Evolutionary conservation across 768 basidiomycete species (phyloP).

Genomic region (Boletus pseudo-olivaceus): DNA sequence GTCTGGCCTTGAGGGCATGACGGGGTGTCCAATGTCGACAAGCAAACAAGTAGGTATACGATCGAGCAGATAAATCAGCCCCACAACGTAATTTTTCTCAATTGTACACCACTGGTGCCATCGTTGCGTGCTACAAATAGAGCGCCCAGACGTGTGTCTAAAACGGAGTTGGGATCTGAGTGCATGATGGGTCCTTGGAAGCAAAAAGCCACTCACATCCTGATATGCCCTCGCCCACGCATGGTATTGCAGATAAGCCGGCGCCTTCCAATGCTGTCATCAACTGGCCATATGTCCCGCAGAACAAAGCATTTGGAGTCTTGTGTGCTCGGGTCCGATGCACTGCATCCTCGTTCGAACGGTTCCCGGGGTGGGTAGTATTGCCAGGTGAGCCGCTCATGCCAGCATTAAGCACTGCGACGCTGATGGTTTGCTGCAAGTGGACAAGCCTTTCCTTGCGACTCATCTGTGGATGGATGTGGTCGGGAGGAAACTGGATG

Average conservation of each 20-base stretch:
- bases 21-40: neutral
- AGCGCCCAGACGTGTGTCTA: constrained; percentile 40
- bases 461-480: neutral
- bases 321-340: constrained; percentile 12
- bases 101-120: constrained; percentile 31
- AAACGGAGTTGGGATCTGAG: neutral
- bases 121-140: constrained; percentile 36
- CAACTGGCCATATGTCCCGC: constrained; percentile 43
- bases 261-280: constrained; percentile 37
- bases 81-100: constrained; percentile 41
- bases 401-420: constrained; percentile 38
- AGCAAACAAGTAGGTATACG: neutral
- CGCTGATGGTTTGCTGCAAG: constrained; percentile 35
- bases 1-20: neutral
- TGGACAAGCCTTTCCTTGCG: constrained; percentile 25
- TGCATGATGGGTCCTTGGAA: neutral
- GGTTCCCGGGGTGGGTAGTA: neutral
- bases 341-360: neutral
- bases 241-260: constrained; percentile 35
- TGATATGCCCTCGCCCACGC: constrained; percentile 26
- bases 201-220: constrained; percentile 26
- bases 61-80: constrained; percentile 24
- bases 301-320: constrained; percentile 33
- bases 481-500: constrained; percentile 20
- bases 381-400: constrained; percentile 35